Conservation (phyloP, 2,329 filamentous ascomycete genomes). For the Ascocoryne sarcoides region DNA sequence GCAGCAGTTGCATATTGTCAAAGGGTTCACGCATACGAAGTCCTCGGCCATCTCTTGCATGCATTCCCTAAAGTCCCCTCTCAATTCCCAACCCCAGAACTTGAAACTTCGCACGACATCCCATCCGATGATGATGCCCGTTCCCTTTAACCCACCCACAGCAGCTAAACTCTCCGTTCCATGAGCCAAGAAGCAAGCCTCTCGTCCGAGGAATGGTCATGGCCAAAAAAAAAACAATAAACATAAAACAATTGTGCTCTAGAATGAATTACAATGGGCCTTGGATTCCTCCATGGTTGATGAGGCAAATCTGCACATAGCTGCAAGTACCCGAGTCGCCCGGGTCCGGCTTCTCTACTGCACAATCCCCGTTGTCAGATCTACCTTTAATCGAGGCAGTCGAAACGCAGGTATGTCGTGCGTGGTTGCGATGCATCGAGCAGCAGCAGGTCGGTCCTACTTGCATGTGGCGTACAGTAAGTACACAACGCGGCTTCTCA, state of each 20-base stretch:
- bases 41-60: too few species aligned
- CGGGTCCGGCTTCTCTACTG: conserved; percentile 12
- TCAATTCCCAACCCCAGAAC: conserved; percentile 1
- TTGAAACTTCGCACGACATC: conserved; percentile 3
- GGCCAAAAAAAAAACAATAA: too few species aligned
- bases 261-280: too few species aligned
- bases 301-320: background rate
- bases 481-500: too few species aligned
- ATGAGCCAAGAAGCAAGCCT: too few species aligned
- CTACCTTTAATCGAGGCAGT: conserved; percentile 19
- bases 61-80: too few species aligned
- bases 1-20: too few species aligned
- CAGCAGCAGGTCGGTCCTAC: background rate
- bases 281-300: background rate
- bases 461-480: background rate
- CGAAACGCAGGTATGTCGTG: conserved; percentile 21
- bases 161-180: too few species aligned
- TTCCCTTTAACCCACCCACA: conserved; percentile 6
- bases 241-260: too few species aligned
- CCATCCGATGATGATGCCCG: conserved; percentile 7
- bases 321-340: conserved; percentile 17
- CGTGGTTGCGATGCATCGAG: conserved; percentile 13
- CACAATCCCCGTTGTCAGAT: conserved; percentile 23
- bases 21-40: too few species aligned
- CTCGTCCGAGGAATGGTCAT: too few species aligned